A percentile compares a stretch with the other conserved stretches of the same genome.
Evolutionary conservation across 2,329 filamentous ascomycete species (phyloP).

Genomic region (Catunica adiposa): DNA sequence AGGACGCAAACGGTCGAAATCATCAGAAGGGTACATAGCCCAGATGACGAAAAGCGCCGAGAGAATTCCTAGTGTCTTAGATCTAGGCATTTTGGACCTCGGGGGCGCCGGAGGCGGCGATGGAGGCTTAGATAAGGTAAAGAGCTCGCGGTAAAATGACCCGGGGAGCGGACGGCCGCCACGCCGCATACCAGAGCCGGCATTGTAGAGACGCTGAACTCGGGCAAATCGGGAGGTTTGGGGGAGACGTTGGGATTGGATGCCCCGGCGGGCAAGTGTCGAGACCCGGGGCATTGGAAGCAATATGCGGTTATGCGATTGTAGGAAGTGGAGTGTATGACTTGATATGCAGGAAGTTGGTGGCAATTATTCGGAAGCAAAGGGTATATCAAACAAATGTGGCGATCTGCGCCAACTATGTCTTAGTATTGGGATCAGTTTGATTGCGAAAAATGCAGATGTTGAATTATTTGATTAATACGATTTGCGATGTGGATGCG

Average conservation of each 20-base stretch:
- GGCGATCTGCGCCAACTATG: not conserved
- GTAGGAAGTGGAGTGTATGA: not conserved
- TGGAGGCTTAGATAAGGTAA: conserved; percentile 7
- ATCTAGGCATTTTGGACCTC: not conserved
- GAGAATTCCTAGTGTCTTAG: conserved; percentile 3
- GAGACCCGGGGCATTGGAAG: conserved; percentile 10
- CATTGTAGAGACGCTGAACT: not conserved
- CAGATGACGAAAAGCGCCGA: conserved; percentile 24
- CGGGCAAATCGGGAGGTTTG: not conserved
- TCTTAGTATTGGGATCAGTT: too few species aligned
- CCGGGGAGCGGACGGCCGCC: conserved; percentile 2
- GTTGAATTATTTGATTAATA: not conserved
- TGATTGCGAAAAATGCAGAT: not conserved
- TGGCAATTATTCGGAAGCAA: too few species aligned
- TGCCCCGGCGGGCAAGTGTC: conserved; percentile 7
- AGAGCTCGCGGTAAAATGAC: conserved; percentile 11
- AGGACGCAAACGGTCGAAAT: conserved; percentile 20
- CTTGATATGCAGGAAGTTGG: not conserved
- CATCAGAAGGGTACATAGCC: conserved; percentile 29
- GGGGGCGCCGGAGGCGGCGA: not conserved
- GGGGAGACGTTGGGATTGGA: not conserved
- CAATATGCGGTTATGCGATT: not conserved
- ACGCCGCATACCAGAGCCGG: not conserved
- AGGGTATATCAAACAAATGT: not conserved
- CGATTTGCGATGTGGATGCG: not conserved